Base-by-base conservation (phyloP, 768 basidiomycete genomes). In the Collybia sordida region DNA sequence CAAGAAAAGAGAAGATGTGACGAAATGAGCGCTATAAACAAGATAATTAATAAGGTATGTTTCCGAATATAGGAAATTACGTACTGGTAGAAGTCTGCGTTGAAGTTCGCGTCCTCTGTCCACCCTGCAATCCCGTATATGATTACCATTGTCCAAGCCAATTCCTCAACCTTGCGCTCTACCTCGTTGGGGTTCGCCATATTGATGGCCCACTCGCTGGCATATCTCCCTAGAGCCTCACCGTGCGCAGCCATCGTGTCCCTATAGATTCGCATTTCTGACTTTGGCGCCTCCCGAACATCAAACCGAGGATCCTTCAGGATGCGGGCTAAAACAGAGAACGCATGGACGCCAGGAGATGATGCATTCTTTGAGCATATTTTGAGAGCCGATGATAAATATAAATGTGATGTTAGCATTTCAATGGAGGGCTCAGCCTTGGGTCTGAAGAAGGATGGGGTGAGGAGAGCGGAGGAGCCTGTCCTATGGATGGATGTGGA, bases 1-100 rank as follows among this genome's bases (percentile, higher is more conserved):
- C 22, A 86, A 59, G 70, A 88, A 86, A 18, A 86, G 58, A 3
- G 80, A 72, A 3, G 85, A 86, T 0, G 87, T 90, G 34, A 88
- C 76, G 1, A 84, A 65, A 54, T 82, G 88, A 67, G 85, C 80
- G 12, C 85, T 88, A 3, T 36, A n/a, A 44, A 24, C 19, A 21
- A 31, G 5, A 21, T 4, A 6, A 18, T 49, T 18, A 47, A 44
- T n/a, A 1, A 3, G 22, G 11, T 14, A 12, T 24, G 15, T 31
- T 14, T 15, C 22, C n/a, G 9, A 28, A 18, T 6, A n/a, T 17
- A 8, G 8, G 22, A 28, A 24, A 12, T n/a, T 24, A 25, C 55
- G 21, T 25, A 56, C 58, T 41, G n/a, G 50, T 47, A 52, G 31
- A 88, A 88, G 47, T 87, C 81, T 0, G 75, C 78, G 21, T 74